Percentiles rank a stretch among this genome's conserved stretches.
These are phyloP conservation scores for Fusarium albidum DNA, from an alignment of 2,329 filamentous ascomycete genomes.

Conservation along the genomic window DNA sequence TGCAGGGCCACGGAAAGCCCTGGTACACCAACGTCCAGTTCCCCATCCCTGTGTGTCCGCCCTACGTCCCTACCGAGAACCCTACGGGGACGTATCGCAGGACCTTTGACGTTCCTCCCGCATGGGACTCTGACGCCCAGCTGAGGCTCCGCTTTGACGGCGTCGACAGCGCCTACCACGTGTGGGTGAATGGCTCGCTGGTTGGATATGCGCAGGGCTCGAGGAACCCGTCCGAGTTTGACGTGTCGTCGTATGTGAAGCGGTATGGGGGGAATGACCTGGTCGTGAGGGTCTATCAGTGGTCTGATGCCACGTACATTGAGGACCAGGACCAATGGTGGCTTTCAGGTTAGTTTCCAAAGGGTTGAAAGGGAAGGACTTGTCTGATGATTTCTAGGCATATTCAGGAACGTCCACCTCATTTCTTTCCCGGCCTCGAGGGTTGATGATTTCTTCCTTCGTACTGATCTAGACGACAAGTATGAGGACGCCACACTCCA, in stretches of 20 bases:
- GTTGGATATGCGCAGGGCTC: conserved; percentile 75
- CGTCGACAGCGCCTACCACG: conserved; percentile 75
- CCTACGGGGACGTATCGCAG: conserved; percentile 70
- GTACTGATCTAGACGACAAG: conserved; percentile 62
- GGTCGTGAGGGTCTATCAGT: conserved; percentile 74
- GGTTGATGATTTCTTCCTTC: conserved; percentile 66
- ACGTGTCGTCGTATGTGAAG: conserved; percentile 61
- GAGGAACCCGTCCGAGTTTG: conserved; percentile 75
- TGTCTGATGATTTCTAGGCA: conserved; percentile 52
- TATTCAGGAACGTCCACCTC: conserved; percentile 73
- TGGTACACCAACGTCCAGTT: conserved; percentile 75
- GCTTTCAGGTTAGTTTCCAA: conserved; percentile 63
- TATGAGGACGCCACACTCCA: conserved; percentile 57
- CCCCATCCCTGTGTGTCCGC: conserved; percentile 72
- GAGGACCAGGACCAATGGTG: conserved; percentile 78
- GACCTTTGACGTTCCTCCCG: conserved; percentile 60
- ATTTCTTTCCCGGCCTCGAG: conserved; percentile 64
- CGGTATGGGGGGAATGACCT: conserved; percentile 59
- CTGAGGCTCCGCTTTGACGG: conserved; percentile 74
- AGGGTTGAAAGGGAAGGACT: conserved; percentile 58
- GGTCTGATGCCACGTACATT: conserved; percentile 73
- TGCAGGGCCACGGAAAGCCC: conserved; percentile 72
- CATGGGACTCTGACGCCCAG: conserved; percentile 58
- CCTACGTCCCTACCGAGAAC: conserved; percentile 68
- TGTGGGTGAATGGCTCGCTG: conserved; percentile 71